Percentiles rank a stretch among this genome's conserved stretches.
Conservation (phyloP, 2,329 filamentous ascomycete genomes). For the Penicillium sp. region DNA sequence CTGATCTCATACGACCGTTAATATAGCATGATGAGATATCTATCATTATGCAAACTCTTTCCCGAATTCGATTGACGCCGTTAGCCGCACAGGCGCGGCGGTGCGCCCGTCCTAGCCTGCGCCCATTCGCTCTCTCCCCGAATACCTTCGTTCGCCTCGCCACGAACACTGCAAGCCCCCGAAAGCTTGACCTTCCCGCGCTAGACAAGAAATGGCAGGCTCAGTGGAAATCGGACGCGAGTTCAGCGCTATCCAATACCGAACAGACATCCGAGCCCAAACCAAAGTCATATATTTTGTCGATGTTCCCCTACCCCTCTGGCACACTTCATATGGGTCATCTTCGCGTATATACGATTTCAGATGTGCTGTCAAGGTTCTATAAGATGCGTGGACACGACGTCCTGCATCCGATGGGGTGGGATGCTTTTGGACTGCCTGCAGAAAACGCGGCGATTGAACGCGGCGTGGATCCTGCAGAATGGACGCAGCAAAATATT, state of each 20-base stretch:
- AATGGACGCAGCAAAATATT: conserved; percentile 82
- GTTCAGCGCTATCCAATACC: not conserved
- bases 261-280: conserved; percentile 22
- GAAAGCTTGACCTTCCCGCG: conserved; percentile 44
- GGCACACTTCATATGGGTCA: conserved; percentile 85
- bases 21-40: conserved; percentile 22
- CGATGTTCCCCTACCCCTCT: conserved; percentile 94
- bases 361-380: conserved; percentile 79
- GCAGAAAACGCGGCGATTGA: conserved; percentile 91
- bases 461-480: conserved; percentile 71
- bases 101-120: conserved; percentile 13
- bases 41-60: conserved; percentile 29
- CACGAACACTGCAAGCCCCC: conserved; percentile 23
- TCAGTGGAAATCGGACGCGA: conserved; percentile 43
- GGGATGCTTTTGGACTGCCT: conserved; percentile 89
- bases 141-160: conserved; percentile 24
- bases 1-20: not conserved
- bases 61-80: conserved; percentile 28
- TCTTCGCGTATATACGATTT: conserved; percentile 85
- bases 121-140: conserved; percentile 12
- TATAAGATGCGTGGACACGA: conserved; percentile 71
- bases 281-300: conserved; percentile 67
- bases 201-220: conserved; percentile 58
- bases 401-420: conserved; percentile 87
- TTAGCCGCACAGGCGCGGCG: conserved; percentile 21